Conservation (phyloP, 805 yeast genomes). For the Saturnispora gosingensis region DNA sequence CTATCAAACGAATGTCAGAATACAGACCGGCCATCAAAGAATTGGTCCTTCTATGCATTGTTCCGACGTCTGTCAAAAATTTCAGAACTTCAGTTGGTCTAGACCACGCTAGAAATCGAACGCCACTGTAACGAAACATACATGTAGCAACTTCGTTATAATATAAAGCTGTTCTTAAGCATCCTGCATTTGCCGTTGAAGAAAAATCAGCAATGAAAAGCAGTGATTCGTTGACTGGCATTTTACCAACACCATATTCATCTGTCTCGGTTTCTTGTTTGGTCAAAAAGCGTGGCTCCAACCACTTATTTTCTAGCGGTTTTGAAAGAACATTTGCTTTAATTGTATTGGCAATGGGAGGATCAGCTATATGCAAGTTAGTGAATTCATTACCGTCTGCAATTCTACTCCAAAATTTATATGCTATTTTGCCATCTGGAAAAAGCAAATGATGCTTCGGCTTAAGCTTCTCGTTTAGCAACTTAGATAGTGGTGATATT, state of each 20-base stretch:
- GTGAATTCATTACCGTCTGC: constrained; percentile 8
- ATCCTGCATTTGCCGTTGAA: constrained; percentile 47
- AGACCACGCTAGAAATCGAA: constrained; percentile 64
- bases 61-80: constrained; percentile 47
- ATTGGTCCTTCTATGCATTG: constrained; percentile 47
- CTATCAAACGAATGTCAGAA: constrained; percentile 49
- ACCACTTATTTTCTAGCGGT: constrained; percentile 34
- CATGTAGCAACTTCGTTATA: constrained; percentile 24
- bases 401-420: constrained; percentile 20
- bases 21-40: constrained; percentile 57
- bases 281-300: constrained; percentile 28
- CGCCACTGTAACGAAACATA: constrained; percentile 37
- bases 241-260: constrained; percentile 3
- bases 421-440: constrained; percentile 16
- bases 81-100: constrained; percentile 53
- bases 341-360: constrained; percentile 11
- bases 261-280: background rate
- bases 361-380: constrained; percentile 13
- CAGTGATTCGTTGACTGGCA: constrained; percentile 22
- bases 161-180: constrained; percentile 31
- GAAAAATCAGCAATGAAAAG: constrained; percentile 24
- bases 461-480: constrained; percentile 47
- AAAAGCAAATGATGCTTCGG: constrained; percentile 60
- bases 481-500: constrained; percentile 49
- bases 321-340: constrained; percentile 16